These are phyloP conservation scores for Scedosporium minutisporum DNA, from an alignment of 2,329 filamentous ascomycete genomes.

Conservation along the genomic window DNA sequence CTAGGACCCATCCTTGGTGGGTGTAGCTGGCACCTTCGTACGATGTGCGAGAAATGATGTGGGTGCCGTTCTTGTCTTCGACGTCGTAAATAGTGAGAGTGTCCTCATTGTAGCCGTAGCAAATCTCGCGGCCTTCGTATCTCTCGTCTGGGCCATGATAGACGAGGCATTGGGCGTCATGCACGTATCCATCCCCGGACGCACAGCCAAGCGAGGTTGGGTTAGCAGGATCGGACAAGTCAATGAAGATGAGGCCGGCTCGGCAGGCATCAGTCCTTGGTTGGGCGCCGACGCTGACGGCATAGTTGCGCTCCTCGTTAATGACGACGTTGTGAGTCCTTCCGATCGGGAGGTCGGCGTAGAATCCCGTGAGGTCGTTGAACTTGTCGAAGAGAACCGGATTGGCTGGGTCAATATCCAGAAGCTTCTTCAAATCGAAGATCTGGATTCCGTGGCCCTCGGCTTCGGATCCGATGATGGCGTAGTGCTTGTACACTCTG, in stretches of 20 bases:
- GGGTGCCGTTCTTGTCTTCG: conserved; percentile 34
- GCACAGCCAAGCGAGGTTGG: conserved; percentile 44
- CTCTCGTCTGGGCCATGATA: conserved; percentile 40
- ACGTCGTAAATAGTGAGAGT: conserved; percentile 44
- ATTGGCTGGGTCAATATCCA: conserved; percentile 30
- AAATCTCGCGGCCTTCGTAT: conserved; percentile 41
- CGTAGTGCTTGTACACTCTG: conserved; percentile 20
- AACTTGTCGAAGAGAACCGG: conserved; percentile 19
- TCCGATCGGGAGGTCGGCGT: conserved; percentile 16
- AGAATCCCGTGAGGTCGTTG: conserved; percentile 22
- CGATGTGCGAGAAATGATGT: conserved; percentile 40
- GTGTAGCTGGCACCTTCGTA: conserved; percentile 49
- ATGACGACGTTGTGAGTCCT: conserved; percentile 11
- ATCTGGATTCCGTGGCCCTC: conserved; percentile 46
- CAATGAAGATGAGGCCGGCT: conserved; percentile 47
- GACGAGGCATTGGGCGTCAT: conserved; percentile 49
- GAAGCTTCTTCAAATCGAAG: conserved; percentile 49
- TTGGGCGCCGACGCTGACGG: conserved; percentile 31
- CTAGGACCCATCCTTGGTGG: conserved; percentile 47
- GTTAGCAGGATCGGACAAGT: conserved; percentile 43
- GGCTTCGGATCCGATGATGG: conserved; percentile 29
- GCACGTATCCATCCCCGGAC: conserved; percentile 46
- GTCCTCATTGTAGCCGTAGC: conserved; percentile 47
- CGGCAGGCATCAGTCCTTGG: conserved; percentile 32
- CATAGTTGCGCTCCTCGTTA: conserved; percentile 36